A percentile compares a stretch with the other conserved stretches of the same genome.
Evolutionary conservation across 2,329 filamentous ascomycete species (phyloP).

Genomic region (Aplosporella prunicola): DNA sequence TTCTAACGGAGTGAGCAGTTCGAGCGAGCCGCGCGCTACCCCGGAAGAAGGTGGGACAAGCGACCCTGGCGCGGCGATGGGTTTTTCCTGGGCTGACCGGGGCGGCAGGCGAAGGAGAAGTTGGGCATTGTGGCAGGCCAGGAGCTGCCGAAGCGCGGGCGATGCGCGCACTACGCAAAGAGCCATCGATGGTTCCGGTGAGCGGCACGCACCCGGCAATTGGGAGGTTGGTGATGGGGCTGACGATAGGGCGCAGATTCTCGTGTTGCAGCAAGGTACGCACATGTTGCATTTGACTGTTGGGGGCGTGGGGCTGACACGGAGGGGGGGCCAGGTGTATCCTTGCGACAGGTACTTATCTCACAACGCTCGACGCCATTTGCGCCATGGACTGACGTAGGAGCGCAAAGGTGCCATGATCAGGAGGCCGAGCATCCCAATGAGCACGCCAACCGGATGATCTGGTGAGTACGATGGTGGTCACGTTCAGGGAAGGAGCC

Average conservation of each 20-base stretch:
- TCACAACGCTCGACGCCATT: too few species aligned
- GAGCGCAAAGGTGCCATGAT: slow-evolving; percentile 57
- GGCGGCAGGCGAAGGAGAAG: slow-evolving; percentile 28
- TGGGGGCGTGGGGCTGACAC: too few species aligned
- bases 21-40: slow-evolving; percentile 13
- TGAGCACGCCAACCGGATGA: slow-evolving; percentile 77
- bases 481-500: not conserved
- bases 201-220: slow-evolving; percentile 11
- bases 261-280: slow-evolving; percentile 47
- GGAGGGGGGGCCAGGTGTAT: too few species aligned
- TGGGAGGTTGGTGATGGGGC: not conserved
- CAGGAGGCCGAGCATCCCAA: slow-evolving; percentile 59
- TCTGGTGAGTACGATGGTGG: slow-evolving; percentile 45
- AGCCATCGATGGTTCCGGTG: slow-evolving; percentile 49
- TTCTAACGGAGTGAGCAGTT: slow-evolving; percentile 9
- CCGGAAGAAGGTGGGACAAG: slow-evolving; percentile 11
- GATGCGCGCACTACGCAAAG: slow-evolving; percentile 46
- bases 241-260: slow-evolving; percentile 31
- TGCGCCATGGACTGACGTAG: slow-evolving; percentile 19
- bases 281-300: too few species aligned
- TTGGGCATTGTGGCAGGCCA: slow-evolving; percentile 47
- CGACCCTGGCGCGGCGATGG: too few species aligned
- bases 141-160: slow-evolving; percentile 44
- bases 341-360: slow-evolving; percentile 46
- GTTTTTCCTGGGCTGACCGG: too few species aligned